Conservation (phyloP, 352 stramenopile species). For the Phytopythium litorale region DNA sequence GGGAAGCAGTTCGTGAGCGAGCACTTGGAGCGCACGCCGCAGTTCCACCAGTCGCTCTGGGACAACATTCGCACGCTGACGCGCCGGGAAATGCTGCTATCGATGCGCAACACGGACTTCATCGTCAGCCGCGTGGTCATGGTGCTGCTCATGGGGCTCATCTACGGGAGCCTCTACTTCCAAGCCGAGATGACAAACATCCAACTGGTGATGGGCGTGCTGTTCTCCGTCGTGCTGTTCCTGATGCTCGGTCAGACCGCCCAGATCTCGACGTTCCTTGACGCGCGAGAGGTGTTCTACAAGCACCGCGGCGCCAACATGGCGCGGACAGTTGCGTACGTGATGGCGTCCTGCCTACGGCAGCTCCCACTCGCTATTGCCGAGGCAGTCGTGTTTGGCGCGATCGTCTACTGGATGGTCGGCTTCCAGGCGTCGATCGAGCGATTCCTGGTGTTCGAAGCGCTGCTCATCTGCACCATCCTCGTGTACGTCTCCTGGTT, state of each 20-base stretch:
- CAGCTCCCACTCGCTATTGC: slow-evolving; percentile 29
- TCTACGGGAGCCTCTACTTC: slow-evolving; percentile 25
- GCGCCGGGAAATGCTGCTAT: slow-evolving; percentile 45
- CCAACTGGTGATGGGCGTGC: slow-evolving; percentile 43
- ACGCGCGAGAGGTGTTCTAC: slow-evolving; percentile 50
- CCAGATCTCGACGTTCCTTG: slow-evolving; percentile 59
- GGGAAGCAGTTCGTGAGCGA: slow-evolving; percentile 41
- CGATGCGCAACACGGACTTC: slow-evolving; percentile 29
- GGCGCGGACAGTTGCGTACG: slow-evolving; percentile 54
- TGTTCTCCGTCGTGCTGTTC: slow-evolving; percentile 76
- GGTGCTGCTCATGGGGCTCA: slow-evolving; percentile 21
- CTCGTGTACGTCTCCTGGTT: slow-evolving; percentile 15
- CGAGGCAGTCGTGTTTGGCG: slow-evolving; percentile 66
- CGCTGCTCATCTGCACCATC: slow-evolving; percentile 44
- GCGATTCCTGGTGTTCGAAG: slow-evolving; percentile 55
- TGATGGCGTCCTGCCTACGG: slow-evolving; percentile 31
- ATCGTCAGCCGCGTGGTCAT: slow-evolving; percentile 22
- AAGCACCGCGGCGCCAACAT: slow-evolving; percentile 71
- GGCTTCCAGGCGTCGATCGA: slow-evolving; percentile 25
- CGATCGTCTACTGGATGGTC: slow-evolving; percentile 29
- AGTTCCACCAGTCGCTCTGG: slow-evolving; percentile 16
- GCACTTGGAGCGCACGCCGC: slow-evolving; percentile 2
- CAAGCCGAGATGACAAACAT: slow-evolving; percentile 18
- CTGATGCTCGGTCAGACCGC: slow-evolving; percentile 54
- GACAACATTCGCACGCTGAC: slow-evolving; percentile 10